Conservation (phyloP, 345 rosid genomes). For the Salix arbutifolia region DNA sequence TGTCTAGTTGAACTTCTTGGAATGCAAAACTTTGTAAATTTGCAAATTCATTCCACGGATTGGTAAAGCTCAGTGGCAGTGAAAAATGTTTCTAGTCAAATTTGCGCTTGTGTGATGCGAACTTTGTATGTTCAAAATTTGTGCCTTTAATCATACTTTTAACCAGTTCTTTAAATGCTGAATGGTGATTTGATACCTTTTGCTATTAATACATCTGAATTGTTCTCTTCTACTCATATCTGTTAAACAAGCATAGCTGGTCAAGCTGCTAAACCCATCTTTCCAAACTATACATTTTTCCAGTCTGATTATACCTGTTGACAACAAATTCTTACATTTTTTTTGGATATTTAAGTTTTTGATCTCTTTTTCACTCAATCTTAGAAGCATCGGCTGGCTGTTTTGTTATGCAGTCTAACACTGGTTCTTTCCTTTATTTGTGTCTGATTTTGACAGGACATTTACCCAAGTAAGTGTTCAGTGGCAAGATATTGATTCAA, state of each 20-base stretch:
- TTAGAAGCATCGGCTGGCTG: not conserved
- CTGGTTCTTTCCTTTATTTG: not conserved
- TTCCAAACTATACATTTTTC: not conserved
- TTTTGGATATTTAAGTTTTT: not conserved
- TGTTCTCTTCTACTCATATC: not conserved
- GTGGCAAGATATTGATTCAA: slow-evolving; percentile 97
- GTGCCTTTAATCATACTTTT: not conserved
- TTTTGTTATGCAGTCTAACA: not conserved
- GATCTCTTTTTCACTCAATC: not conserved
- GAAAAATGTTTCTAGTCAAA: not conserved
- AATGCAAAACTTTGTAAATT: not conserved
- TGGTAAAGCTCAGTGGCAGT: not conserved
- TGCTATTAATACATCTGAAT: not conserved
- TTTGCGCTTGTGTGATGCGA: not conserved
- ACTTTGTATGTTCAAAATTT: not conserved
- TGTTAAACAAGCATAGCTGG: not conserved
- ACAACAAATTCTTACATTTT: not conserved
- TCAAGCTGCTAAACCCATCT: not conserved
- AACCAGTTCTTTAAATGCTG: not conserved
- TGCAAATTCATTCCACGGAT: not conserved
- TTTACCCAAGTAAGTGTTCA: slow-evolving; percentile 97
- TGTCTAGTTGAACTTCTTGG: not conserved
- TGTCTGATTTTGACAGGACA: slow-evolving; percentile 52
- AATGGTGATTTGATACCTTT: not conserved
- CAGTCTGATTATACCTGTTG: not conserved